phyloP scores from a whole-genome alignment of 345 rosid species.

The Rhizophora apiculata region DNA sequence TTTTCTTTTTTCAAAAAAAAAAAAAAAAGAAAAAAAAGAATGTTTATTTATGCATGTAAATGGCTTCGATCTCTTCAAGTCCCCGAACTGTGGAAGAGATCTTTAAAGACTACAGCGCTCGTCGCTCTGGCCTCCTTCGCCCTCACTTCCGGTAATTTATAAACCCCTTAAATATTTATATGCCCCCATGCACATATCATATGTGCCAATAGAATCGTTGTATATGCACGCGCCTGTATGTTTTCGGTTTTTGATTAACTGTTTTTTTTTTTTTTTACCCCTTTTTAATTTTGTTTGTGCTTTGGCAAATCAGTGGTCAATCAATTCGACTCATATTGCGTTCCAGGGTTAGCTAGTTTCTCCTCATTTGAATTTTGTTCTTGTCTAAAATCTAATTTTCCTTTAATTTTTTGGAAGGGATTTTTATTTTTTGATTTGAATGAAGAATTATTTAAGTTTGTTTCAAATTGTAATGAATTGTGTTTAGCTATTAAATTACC shows the following conservation, averaged over 20 bases:
- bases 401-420: not conserved
- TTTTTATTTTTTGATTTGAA: too few species aligned
- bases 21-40: not conserved
- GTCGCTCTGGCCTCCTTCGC: constrained; percentile 80
- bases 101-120: constrained; percentile 76
- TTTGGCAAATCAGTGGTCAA: constrained; percentile 63
- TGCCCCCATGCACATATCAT: not conserved
- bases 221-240: constrained; percentile 1
- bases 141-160: constrained; percentile 64
- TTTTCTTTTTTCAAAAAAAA: not conserved
- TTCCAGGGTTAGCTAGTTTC: constrained; percentile 78
- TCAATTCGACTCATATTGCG: constrained; percentile 78
- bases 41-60: constrained; percentile 14
- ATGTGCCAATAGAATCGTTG: not conserved
- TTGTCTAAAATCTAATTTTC: not conserved
- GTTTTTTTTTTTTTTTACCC: not conserved
- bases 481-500: too few species aligned
- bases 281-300: not conserved
- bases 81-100: constrained; percentile 96
- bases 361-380: constrained; percentile 2
- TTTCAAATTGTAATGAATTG: too few species aligned
- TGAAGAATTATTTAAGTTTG: too few species aligned
- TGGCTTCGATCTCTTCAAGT: constrained; percentile 43
- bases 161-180: not conserved
- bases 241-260: not conserved